These are phyloP conservation scores for Lactarius sp. DNA, from an alignment of 768 basidiomycete species.

Conservation along the genomic window DNA sequence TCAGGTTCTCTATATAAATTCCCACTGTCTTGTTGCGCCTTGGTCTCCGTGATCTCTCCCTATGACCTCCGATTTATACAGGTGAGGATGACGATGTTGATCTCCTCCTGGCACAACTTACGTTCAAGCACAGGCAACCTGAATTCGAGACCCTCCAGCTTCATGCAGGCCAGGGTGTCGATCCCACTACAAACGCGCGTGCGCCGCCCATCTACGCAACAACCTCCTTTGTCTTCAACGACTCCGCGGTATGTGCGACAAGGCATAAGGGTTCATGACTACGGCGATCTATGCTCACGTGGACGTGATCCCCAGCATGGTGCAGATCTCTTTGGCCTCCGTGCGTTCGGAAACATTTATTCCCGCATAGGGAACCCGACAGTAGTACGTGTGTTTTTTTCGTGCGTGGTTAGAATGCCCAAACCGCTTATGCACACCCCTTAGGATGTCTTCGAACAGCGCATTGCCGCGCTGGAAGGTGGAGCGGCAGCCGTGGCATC, in stretches of 20 bases:
- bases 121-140: conserved; percentile 37
- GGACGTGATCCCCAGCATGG: conserved; percentile 45
- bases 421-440: background rate
- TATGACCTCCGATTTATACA: conserved; percentile 9
- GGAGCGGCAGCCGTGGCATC: conserved; percentile 72
- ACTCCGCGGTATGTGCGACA: conserved; percentile 48
- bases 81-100: background rate
- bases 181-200: conserved; percentile 62
- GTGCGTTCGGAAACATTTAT: conserved; percentile 57
- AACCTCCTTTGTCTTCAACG: conserved; percentile 69
- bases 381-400: conserved; percentile 39
- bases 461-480: conserved; percentile 77
- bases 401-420: background rate
- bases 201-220: conserved; percentile 76
- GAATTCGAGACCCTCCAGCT: conserved; percentile 80
- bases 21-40: too few species aligned
- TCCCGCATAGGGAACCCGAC: conserved; percentile 67
- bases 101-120: background rate
- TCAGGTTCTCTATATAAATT: too few species aligned
- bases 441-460: conserved; percentile 74
- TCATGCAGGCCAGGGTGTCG: conserved; percentile 67
- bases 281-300: too few species aligned
- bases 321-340: conserved; percentile 65
- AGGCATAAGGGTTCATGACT: background rate
- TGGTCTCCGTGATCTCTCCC: background rate